These are phyloP conservation scores for Plasmodiophora brassicae DNA, from an alignment of 208 protist genomes.

Conservation along the genomic window DNA sequence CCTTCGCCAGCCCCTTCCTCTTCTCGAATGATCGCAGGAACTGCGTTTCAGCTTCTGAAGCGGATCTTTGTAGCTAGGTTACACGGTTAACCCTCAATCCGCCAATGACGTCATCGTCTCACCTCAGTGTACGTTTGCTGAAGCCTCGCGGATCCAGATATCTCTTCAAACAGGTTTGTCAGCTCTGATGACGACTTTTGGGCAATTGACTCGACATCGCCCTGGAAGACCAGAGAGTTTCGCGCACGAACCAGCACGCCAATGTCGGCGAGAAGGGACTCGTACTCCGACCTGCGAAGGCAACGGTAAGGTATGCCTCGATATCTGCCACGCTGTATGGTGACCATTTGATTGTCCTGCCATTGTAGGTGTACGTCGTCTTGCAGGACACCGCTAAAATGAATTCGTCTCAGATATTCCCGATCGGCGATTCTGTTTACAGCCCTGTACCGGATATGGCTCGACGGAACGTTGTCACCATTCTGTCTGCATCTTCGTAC, in stretches of 20 bases:
- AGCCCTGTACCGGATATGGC: neutral
- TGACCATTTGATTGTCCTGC: neutral
- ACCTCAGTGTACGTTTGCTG: neutral
- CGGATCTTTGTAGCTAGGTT: neutral
- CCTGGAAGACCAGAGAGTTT: slow-evolving; percentile 60
- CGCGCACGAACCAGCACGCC: slow-evolving; percentile 38
- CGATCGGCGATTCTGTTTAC: too few species aligned
- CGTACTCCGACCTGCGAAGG: slow-evolving; percentile 41
- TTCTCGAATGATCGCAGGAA: neutral
- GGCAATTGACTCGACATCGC: slow-evolving; percentile 46
- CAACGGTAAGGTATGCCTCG: too few species aligned
- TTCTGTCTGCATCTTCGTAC: neutral
- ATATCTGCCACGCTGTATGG: too few species aligned
- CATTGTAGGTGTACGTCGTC: neutral
- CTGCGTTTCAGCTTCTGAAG: slow-evolving; percentile 5
- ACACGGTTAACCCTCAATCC: too few species aligned
- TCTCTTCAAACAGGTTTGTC: slow-evolving; percentile 53
- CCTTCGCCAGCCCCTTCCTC: slow-evolving; percentile 43
- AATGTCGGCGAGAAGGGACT: slow-evolving; percentile 35
- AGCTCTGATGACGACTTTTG: slow-evolving; percentile 52
- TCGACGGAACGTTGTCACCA: neutral
- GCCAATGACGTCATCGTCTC: too few species aligned
- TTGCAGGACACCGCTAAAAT: too few species aligned
- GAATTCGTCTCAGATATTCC: too few species aligned
- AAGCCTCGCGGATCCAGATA: slow-evolving; percentile 33